Evolutionary conservation across 2,329 filamentous ascomycete genomes (phyloP).

Genomic region (Phyllosticta ampelicida): DNA sequence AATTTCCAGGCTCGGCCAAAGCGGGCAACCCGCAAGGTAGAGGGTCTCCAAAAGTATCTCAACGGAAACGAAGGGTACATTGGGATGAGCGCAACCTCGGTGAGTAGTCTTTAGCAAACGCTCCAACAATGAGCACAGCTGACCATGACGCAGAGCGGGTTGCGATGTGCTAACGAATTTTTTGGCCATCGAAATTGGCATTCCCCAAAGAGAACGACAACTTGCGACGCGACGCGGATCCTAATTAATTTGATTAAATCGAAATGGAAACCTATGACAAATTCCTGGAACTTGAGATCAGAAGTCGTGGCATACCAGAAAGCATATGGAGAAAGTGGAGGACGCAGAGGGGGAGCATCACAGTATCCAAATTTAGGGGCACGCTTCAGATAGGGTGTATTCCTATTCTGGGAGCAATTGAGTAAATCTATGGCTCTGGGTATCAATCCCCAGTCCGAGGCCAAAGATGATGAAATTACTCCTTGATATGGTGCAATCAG

Average conservation of each 20-base stretch:
- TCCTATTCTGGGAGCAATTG: too few species aligned
- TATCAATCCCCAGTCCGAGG: neutral
- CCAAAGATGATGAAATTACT: neutral
- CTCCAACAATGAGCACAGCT: too few species aligned
- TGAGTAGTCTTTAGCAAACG: neutral
- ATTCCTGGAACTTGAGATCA: neutral
- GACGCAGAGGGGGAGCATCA: too few species aligned
- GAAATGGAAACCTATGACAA: neutral
- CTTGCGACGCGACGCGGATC: neutral
- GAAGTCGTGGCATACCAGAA: too few species aligned
- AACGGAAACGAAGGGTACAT: slow-evolving; percentile 1
- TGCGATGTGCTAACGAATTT: neutral
- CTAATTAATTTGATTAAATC: neutral
- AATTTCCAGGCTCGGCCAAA: neutral
- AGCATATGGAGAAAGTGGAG: too few species aligned
- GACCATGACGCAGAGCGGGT: neutral
- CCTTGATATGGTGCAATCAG: neutral
- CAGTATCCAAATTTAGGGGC: too few species aligned
- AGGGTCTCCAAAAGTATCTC: slow-evolving; percentile 11
- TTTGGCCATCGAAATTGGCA: neutral
- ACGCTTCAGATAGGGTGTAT: too few species aligned
- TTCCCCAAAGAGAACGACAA: neutral
- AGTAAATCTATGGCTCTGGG: too few species aligned
- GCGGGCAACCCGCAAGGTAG: neutral
- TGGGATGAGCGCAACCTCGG: neutral